A percentile compares a stretch with the other conserved stretches of the same genome.
Evolutionary conservation across 2,329 filamentous ascomycete genomes (phyloP).

Genomic region (Nemania serpens): DNA sequence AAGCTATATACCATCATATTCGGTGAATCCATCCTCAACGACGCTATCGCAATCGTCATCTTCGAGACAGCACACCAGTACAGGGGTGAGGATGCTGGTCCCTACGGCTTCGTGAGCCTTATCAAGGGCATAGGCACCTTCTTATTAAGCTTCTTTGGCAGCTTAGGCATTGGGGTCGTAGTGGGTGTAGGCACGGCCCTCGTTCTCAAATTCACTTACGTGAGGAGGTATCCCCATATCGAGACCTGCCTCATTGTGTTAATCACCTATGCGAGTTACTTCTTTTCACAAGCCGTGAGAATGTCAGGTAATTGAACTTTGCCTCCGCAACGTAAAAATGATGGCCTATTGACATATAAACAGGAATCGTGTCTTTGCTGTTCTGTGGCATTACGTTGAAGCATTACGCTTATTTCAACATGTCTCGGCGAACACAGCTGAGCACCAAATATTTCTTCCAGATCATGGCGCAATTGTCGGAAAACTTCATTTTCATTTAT

Average conservation of each 20-base stretch:
- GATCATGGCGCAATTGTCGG: slow-evolving; percentile 89
- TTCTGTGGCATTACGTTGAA: slow-evolving; percentile 99
- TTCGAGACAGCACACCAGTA: slow-evolving; percentile 98
- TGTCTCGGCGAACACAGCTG: slow-evolving; percentile 95
- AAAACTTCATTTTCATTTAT: slow-evolving; percentile 99
- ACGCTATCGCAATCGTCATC: slow-evolving; percentile 96
- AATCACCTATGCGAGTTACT: slow-evolving; percentile 95
- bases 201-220: slow-evolving; percentile 90
- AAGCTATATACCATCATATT: slow-evolving; percentile 99
- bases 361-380: slow-evolving; percentile 91
- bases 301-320: slow-evolving; percentile 77
- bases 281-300: slow-evolving; percentile 93
- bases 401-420: slow-evolving; percentile 99
- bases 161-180: slow-evolving; percentile 83
- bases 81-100: slow-evolving; percentile 72
- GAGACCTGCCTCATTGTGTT: slow-evolving; percentile 94
- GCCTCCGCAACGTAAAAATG: neutral
- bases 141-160: slow-evolving; percentile 94
- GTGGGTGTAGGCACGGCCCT: slow-evolving; percentile 88
- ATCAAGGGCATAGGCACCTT: slow-evolving; percentile 94
- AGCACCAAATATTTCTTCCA: slow-evolving; percentile 98
- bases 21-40: slow-evolving; percentile 96
- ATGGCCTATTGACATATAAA: slow-evolving; percentile 7
- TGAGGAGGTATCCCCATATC: slow-evolving; percentile 91
- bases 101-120: slow-evolving; percentile 78